A percentile compares a stretch with the other conserved stretches of the same genome.
These are phyloP conservation scores for Dendrostoma leiphaemia DNA, from an alignment of 2,329 filamentous ascomycete species.

Conservation along the genomic window DNA sequence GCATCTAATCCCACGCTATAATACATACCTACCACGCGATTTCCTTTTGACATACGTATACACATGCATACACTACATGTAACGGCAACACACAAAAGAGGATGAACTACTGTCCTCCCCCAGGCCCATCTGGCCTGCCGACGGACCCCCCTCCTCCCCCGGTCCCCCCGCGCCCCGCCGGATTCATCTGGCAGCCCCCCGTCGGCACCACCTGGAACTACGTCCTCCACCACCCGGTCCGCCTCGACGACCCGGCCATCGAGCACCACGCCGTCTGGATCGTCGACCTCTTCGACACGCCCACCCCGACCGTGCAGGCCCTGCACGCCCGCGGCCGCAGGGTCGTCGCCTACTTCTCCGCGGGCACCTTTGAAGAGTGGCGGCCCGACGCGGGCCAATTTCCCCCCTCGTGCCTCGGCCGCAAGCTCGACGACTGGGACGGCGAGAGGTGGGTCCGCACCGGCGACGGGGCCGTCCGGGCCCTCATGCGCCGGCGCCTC, in stretches of 20 bases:
- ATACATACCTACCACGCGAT: too few species aligned
- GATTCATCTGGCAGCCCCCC: conserved; percentile 15
- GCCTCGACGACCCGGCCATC: conserved; percentile 8
- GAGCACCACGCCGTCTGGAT: conserved; percentile 15
- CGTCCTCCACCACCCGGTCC: conserved; percentile 15
- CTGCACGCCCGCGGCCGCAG: conserved; percentile 48
- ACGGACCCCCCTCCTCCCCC: conserved; percentile 5
- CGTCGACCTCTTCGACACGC: conserved; percentile 18
- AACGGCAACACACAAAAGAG: too few species aligned
- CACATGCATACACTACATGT: too few species aligned
- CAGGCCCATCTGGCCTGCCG: not conserved
- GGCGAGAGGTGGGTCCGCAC: conserved; percentile 57
- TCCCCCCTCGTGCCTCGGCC: conserved; percentile 44
- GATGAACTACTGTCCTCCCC: too few species aligned
- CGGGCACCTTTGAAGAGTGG: conserved; percentile 57
- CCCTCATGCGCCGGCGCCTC: conserved; percentile 51
- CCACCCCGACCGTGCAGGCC: conserved; percentile 32
- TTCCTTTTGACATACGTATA: too few species aligned
- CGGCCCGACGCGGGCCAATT: conserved; percentile 49
- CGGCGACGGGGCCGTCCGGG: conserved; percentile 44
- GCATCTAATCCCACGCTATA: too few species aligned
- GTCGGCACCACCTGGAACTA: conserved; percentile 15
- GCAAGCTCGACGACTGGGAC: conserved; percentile 50
- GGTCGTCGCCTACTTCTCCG: conserved; percentile 63
- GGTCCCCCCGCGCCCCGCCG: conserved; percentile 13